phyloP scores from a whole-genome alignment of 495 filamentous ascomycete genomes.

The Aspergillus sclerotiicarbonarius region DNA sequence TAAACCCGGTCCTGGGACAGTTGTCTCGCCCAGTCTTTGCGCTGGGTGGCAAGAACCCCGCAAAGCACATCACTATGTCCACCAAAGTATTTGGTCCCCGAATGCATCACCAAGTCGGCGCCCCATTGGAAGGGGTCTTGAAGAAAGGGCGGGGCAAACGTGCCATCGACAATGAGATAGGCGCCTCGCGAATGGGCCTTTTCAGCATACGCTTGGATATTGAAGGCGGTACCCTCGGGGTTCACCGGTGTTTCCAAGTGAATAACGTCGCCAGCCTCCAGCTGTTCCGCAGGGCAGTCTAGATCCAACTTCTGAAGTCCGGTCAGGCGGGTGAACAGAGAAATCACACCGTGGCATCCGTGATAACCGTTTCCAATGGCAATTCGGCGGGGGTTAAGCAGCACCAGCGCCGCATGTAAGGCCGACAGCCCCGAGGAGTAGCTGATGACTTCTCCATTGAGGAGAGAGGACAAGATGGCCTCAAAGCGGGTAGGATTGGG shows the following conservation, averaged over 20 bases:
- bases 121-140: slow-evolving; percentile 81
- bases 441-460: slow-evolving; percentile 65
- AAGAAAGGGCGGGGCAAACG: slow-evolving; percentile 88
- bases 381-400: slow-evolving; percentile 73
- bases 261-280: slow-evolving; percentile 75
- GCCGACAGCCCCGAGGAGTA: slow-evolving; percentile 86
- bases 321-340: slow-evolving; percentile 65
- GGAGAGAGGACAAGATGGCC: slow-evolving; percentile 67
- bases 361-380: slow-evolving; percentile 85
- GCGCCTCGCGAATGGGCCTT: slow-evolving; percentile 72
- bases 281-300: slow-evolving; percentile 52
- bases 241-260: slow-evolving; percentile 93
- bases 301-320: slow-evolving; percentile 65
- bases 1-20: slow-evolving; percentile 64
- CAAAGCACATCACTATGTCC: slow-evolving; percentile 90
- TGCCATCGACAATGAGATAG: slow-evolving; percentile 79
- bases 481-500: slow-evolving; percentile 85
- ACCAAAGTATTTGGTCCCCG: slow-evolving; percentile 91
- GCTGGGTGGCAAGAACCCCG: slow-evolving; percentile 69
- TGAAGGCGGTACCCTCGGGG: slow-evolving; percentile 75
- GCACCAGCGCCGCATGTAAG: slow-evolving; percentile 77
- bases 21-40: slow-evolving; percentile 53
- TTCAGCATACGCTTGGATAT: slow-evolving; percentile 65
- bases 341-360: slow-evolving; percentile 83
- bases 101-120: slow-evolving; percentile 85